Percentiles rank a stretch among this genome's conserved stretches.
Evolutionary conservation across 2,329 filamentous ascomycete species (phyloP).

Genomic region (Fusarium sp.): DNA sequence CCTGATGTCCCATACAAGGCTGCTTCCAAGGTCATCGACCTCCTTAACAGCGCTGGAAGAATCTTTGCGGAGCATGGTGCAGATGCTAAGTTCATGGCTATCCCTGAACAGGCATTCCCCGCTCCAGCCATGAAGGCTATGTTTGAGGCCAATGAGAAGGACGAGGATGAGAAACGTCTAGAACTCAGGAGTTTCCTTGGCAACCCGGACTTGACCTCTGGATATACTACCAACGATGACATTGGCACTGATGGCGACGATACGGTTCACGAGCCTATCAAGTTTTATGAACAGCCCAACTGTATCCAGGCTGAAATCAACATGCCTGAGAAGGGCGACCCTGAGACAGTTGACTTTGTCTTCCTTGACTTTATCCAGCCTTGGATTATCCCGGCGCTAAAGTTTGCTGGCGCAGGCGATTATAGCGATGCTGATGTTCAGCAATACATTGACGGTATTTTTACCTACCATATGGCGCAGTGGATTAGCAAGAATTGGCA

Average conservation of each 20-base stretch:
- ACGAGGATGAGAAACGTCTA: slow-evolving; percentile 45
- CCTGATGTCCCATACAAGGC: slow-evolving; percentile 83
- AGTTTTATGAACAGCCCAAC: slow-evolving; percentile 84
- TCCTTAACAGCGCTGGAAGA: slow-evolving; percentile 67
- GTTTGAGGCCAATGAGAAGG: slow-evolving; percentile 25
- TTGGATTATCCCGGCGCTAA: slow-evolving; percentile 81
- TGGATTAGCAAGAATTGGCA: slow-evolving; percentile 73
- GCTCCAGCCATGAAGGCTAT: slow-evolving; percentile 29
- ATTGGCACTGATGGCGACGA: slow-evolving; percentile 88
- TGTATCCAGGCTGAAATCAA: slow-evolving; percentile 78
- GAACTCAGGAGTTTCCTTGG: slow-evolving; percentile 50
- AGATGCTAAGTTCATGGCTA: slow-evolving; percentile 61
- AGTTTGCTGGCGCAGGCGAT: slow-evolving; percentile 64
- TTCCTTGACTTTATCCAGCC: slow-evolving; percentile 93
- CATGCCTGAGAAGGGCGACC: slow-evolving; percentile 69
- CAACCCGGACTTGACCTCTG: slow-evolving; percentile 65
- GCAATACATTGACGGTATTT: slow-evolving; percentile 65
- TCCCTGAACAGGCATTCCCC: slow-evolving; percentile 60
- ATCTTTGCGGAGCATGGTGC: slow-evolving; percentile 57
- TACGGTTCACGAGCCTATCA: slow-evolving; percentile 81
- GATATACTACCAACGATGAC: slow-evolving; percentile 93
- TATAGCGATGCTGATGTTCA: slow-evolving; percentile 63
- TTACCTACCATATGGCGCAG: slow-evolving; percentile 66
- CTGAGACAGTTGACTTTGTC: slow-evolving; percentile 84
- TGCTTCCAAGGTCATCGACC: slow-evolving; percentile 75